Percentiles rank a stretch among this genome's conserved stretches.
These are phyloP conservation scores for Rhododendron molle DNA, from an alignment of 148 eudicot genomes.

Conservation along the genomic window DNA sequence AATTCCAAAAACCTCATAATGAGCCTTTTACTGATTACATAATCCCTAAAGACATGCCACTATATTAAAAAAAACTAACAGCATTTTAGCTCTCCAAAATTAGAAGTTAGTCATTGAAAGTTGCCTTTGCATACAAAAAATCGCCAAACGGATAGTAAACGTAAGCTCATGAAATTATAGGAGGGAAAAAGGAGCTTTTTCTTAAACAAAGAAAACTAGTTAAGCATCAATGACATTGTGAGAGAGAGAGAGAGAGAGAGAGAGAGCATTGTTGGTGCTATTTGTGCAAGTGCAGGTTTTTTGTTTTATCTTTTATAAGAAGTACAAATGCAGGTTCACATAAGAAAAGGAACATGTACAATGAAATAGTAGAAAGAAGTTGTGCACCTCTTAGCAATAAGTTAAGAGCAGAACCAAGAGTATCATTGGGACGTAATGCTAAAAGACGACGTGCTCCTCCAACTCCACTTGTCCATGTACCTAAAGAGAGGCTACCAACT, in stretches of 20 bases:
- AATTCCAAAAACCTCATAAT: background rate
- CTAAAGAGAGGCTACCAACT: slow-evolving; percentile 33
- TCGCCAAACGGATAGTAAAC: background rate
- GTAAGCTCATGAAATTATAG: background rate
- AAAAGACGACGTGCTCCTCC: slow-evolving; percentile 24
- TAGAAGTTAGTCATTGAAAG: background rate
- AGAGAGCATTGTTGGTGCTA: background rate
- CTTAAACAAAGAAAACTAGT: background rate
- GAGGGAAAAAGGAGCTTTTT: background rate
- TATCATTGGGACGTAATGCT: slow-evolving; percentile 26
- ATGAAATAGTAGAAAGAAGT: background rate
- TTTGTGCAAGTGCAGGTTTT: background rate
- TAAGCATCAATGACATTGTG: background rate
- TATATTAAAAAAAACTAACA: background rate
- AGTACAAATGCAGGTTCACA: background rate
- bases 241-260: slow-evolving; percentile 5
- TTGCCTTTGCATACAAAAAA: background rate
- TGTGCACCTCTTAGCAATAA: slow-evolving; percentile 28
- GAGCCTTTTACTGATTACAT: background rate
- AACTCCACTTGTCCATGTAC: slow-evolving; percentile 31
- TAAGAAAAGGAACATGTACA: background rate
- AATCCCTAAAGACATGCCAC: background rate
- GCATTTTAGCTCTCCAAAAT: background rate
- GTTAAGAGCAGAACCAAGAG: slow-evolving; percentile 34
- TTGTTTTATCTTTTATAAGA: background rate